phyloP scores from a whole-genome alignment of 2,329 filamentous ascomycete species.

The Blastomyces parvus region DNA sequence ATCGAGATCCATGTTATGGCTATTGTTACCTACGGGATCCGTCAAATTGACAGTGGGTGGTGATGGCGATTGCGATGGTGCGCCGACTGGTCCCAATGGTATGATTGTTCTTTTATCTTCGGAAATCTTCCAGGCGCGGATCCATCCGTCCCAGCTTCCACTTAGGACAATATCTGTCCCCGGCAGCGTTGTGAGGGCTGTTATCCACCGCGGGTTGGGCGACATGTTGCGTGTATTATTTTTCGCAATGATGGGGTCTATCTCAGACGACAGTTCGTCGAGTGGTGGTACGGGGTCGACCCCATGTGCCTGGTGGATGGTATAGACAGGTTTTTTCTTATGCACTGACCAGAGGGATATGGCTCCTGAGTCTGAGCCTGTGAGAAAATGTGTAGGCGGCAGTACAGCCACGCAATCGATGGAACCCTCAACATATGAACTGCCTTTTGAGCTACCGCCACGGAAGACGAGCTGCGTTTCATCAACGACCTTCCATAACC shows the following conservation, averaged over 20 bases:
- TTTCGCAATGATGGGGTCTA: slow-evolving; percentile 46
- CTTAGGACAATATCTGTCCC: slow-evolving; percentile 85
- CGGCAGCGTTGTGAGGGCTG: slow-evolving; percentile 73
- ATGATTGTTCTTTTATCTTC: slow-evolving; percentile 75
- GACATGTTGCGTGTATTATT: slow-evolving; percentile 38
- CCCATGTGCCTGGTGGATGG: slow-evolving; percentile 72
- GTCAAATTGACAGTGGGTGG: neutral
- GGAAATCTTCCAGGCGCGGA: slow-evolving; percentile 76
- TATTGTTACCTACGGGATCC: slow-evolving; percentile 15
- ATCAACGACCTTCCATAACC: slow-evolving; percentile 92
- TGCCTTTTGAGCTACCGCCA: slow-evolving; percentile 52
- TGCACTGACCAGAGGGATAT: slow-evolving; percentile 79
- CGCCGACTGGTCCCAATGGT: slow-evolving; percentile 56
- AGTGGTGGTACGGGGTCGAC: slow-evolving; percentile 62
- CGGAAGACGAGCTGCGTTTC: slow-evolving; percentile 94
- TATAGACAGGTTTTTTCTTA: slow-evolving; percentile 89
- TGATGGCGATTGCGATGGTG: neutral
- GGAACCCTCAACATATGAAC: slow-evolving; percentile 60
- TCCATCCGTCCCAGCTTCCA: slow-evolving; percentile 86
- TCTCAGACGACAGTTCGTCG: slow-evolving; percentile 64
- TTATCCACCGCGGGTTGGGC: slow-evolving; percentile 75
- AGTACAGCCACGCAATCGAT: slow-evolving; percentile 89
- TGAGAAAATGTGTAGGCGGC: slow-evolving; percentile 84
- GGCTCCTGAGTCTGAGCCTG: slow-evolving; percentile 82
- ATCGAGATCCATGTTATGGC: slow-evolving; percentile 21